Evolutionary conservation across 2,329 filamentous ascomycete genomes (phyloP).

Genomic region (Trichoderma atrobrunneum): DNA sequence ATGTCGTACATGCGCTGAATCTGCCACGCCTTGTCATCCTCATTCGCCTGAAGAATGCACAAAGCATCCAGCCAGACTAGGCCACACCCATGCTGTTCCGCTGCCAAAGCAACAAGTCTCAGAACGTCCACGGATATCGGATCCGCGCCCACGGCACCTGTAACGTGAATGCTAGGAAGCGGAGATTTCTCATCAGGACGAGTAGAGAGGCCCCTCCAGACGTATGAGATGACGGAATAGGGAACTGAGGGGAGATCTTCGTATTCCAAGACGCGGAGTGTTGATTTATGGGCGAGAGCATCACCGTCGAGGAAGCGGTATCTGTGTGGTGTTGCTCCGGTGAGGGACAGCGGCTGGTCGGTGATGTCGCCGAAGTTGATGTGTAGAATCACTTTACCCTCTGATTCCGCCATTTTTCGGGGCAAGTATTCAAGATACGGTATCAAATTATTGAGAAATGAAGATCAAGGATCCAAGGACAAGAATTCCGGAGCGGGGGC

Average conservation of each 20-base stretch:
- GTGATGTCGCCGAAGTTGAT: not conserved
- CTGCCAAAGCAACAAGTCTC: not conserved
- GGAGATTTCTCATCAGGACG: not conserved
- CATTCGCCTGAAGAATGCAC: constrained; percentile 4
- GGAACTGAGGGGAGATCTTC: not conserved
- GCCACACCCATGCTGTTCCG: not conserved
- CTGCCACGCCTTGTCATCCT: constrained; percentile 7
- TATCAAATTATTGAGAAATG: rapidly evolving
- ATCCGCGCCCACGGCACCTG: not conserved
- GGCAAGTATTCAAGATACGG: not conserved
- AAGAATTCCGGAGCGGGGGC: not conserved
- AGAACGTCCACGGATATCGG: not conserved
- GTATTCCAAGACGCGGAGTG: not conserved
- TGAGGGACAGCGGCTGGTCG: not conserved
- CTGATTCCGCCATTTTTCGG: not conserved
- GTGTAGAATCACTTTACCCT: not conserved
- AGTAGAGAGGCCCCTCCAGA: constrained; percentile 3
- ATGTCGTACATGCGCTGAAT: constrained; percentile 15
- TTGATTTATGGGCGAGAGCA: not conserved
- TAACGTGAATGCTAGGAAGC: not conserved
- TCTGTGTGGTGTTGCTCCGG: not conserved
- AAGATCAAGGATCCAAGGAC: not conserved
- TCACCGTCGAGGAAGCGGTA: constrained; percentile 2
- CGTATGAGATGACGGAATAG: constrained; percentile 11
- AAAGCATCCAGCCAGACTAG: constrained; percentile 3